Evolutionary conservation across 2,329 filamentous ascomycete species (phyloP), one percentile per base, ranked within the genome.

Genomic region (Bimuria novae-zelandiae): DNA sequence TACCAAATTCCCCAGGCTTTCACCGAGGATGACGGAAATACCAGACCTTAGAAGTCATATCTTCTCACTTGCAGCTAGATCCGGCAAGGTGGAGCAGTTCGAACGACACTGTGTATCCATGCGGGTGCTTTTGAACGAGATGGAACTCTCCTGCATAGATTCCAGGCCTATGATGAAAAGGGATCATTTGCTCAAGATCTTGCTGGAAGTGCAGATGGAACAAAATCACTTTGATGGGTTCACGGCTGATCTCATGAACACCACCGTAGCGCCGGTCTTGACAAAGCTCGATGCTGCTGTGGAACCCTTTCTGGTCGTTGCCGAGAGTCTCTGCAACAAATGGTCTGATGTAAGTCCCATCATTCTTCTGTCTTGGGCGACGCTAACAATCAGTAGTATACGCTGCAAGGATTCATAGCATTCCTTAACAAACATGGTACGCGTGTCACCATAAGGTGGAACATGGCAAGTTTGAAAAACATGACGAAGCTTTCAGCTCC

Each of bases 131-230:
- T 17, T 46, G 17, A 39, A 32, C 14, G 17, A 40, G 25, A 51
- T 51, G 49, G 49, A 45, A 14, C 25, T 51, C 2, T 40, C 49
- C 11, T 51, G 49, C 14, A 32, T 36, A 7, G 49, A 41, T 2
- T 33, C 23, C 16, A 45, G 25, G 25, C 49, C 49, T 7, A 51
- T 51, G 49, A 46, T 51, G 49, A 51, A 51, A 25, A 19, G 49
- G 4, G 49, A 51, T 14, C 32, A 51, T 40, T 22, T 51, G 16
- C 32, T 51, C 33, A 51, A 22, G 33, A 51, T 45, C 2, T 16
- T 51, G 22, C 3, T 19, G 25, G 17, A 30, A 16, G 22, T 41
- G 11, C 39, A 41, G 17, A 40, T 40, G 32, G 32, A 17, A 12
- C 21, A 39, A 2, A 14, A 17, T 17, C 21, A 45, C 5, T 39